Conservation (phyloP, 1,139 yeast species). For the Blastobotrys malaysiensis region DNA sequence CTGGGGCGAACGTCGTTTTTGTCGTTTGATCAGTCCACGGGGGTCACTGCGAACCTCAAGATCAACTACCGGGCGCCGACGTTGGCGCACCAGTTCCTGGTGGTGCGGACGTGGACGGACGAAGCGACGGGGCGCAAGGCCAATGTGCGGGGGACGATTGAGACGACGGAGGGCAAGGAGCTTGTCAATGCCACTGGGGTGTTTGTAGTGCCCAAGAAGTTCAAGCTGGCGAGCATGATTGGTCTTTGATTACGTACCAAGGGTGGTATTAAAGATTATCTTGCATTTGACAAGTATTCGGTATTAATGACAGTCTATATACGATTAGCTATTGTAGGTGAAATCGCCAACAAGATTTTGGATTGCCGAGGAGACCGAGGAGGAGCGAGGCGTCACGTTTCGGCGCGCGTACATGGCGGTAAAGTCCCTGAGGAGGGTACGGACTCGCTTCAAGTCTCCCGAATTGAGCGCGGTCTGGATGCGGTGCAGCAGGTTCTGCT, state of each 20-base stretch:
- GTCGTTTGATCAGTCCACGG: conserved; percentile 15
- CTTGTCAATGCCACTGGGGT: conserved; percentile 33
- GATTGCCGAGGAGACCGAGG: conserved; percentile 3
- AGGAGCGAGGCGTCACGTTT: conserved; percentile 53
- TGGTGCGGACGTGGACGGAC: conserved; percentile 49
- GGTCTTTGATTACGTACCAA: conserved; percentile 5
- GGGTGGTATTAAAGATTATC: conserved; percentile 10
- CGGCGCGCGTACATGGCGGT: conserved; percentile 79
- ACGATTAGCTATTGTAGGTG: conserved; percentile 5
- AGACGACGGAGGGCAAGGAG: conserved; percentile 36
- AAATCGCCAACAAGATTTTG: conserved; percentile 4
- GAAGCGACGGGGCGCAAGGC: conserved; percentile 33
- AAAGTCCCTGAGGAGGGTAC: conserved; percentile 67
- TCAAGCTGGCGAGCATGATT: conserved; percentile 14
- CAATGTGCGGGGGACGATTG: conserved; percentile 40
- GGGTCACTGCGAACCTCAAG: conserved; percentile 44
- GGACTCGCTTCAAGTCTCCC: conserved; percentile 67
- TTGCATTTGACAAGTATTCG: background rate
- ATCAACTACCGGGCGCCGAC: conserved; percentile 69
- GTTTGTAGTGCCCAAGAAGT: conserved; percentile 21
- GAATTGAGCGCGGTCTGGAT: conserved; percentile 57
- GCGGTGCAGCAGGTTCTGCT: conserved; percentile 51
- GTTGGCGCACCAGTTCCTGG: conserved; percentile 70
- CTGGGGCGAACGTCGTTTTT: conserved; percentile 55
- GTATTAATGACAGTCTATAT: background rate